These are phyloP conservation scores for Pseudogymnoascus sp. DNA, from an alignment of 2,329 filamentous ascomycete genomes.

Conservation along the genomic window DNA sequence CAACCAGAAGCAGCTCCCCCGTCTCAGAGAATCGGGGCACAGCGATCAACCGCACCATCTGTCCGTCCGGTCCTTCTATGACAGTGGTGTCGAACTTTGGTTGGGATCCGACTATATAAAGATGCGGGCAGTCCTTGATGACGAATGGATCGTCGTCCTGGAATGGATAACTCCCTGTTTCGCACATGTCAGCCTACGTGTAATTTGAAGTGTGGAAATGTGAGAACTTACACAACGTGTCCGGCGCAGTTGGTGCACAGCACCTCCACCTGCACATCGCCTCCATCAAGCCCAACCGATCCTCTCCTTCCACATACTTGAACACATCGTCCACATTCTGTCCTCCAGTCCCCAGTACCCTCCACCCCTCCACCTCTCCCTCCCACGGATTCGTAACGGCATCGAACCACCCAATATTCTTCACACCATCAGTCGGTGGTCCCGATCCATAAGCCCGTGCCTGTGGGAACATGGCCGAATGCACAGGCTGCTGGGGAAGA, in stretches of 20 bases:
- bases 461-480: conserved; percentile 81
- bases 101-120: conserved; percentile 86
- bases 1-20: conserved; percentile 72
- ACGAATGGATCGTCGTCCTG: conserved; percentile 91
- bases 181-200: not conserved
- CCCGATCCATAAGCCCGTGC: conserved; percentile 58
- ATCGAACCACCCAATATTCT: conserved; percentile 67
- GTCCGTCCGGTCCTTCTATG: conserved; percentile 58
- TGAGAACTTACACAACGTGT: conserved; percentile 73
- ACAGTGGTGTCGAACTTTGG: conserved; percentile 65
- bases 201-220: not conserved
- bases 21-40: conserved; percentile 76
- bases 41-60: conserved; percentile 69
- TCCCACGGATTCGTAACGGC: conserved; percentile 90
- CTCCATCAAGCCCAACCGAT: conserved; percentile 84
- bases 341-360: conserved; percentile 76
- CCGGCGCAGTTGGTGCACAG: conserved; percentile 85
- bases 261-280: conserved; percentile 88
- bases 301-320: conserved; percentile 75
- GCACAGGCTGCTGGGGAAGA: conserved; percentile 87
- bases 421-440: conserved; percentile 28
- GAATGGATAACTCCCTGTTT: conserved; percentile 84
- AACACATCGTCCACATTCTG: conserved; percentile 92
- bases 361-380: conserved; percentile 82
- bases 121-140: conserved; percentile 73